Base-by-base conservation (phyloP, 495 filamentous ascomycete genomes). In the Cercophora scortea region DNA sequence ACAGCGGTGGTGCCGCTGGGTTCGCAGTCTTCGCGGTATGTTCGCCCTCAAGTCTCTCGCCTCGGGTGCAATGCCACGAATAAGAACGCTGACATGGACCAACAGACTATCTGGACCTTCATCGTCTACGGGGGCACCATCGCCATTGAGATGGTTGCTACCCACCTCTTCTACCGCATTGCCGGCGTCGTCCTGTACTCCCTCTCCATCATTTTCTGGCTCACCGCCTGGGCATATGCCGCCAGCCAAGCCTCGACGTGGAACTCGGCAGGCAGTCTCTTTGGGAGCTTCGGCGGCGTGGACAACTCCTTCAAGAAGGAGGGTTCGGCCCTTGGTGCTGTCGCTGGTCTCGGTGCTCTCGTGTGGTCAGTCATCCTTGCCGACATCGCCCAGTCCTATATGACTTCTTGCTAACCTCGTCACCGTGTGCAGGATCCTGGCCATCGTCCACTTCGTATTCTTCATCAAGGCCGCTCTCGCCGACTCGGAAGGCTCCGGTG, bases 151-250 rank as follows among this genome's bases (percentile, higher is more conserved):
- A 38, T 61, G 13, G 56, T 18, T 8, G 58, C 57, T 5, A 63
- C 65, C 6, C 60, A 60, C 8, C 42, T 61, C 50, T 74, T 70
- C 51, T 71, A 63, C 56, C 67, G 71, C 49, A 48, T 71, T 42
- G 55, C 32, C 39, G 45, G 59, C 17, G 35, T 71, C 10, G 41
- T 69, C 40, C 52, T 49, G 16, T 67, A 70, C 54, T 48, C 58
- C 41, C 57, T 74, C 49, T 55, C 50, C 46, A 17, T 63, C 33
- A 63, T 74, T 41, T 72, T 72, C 53, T 74, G 71, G 71, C 61
- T 73, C 7, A 44, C 52, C 0, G 69, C 55, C n/a, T 74, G 70
- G 70, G 61, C 64, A 13, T 74, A 64, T 64, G 58, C 68, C 8
- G 69, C 71, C 10, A 65, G 61, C 46, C 42, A 51, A 17, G 70